Evolutionary conservation across 2,329 filamentous ascomycete species (phyloP), one percentile per base, ranked within the genome.

Genomic region (Cryphonectria nitschkei): DNA sequence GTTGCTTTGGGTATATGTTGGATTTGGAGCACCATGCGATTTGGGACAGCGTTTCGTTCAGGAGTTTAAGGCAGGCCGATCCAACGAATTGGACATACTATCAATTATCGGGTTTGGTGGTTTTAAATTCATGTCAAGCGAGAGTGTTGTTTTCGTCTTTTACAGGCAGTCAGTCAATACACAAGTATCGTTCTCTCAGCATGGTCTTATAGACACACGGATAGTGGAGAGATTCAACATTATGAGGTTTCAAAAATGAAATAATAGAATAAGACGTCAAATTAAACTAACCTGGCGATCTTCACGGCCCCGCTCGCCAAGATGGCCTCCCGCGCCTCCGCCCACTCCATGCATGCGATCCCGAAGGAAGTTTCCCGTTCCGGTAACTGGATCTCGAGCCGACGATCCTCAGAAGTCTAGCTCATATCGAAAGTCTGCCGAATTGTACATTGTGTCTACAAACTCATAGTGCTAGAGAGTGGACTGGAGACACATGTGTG

Each of bases 361-460:
- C 14, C 54, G n/a, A 58, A 19, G 14, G 13, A 41, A 43, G 46
- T 39, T 46, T 41, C 61, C 39, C 14, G 13, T 64, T 64, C 26
- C 26, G 61, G 61, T 11, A 64, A 26, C 37, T 39, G 61, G 61
- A 64, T 64, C 61, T 64, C 61, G 61, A 64, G 39, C 61, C 61
- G 61, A 39, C 13, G 14, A 16, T 16, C 37, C 37, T 5, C 37
- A 64, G 29, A 58, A 19, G 54, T 58, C 54, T 58, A 58, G 54
- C 54, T 34, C 54, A 58, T 8, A 58, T 32, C 29, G 7, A 32
- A 34, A 50, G 9, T 19, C 2, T 16, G 19, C 26, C 54, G 54
- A 19, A 32, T 5, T 32, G 26, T 58, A 16, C 26, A 32, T 19
- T 19, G 6, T 7, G 26, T 16, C 13, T 16, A 7, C 11, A 7